These are phyloP conservation scores for Pilobolus umbonatus DNA, from an alignment of 192 early-diverging fungal species.

Conservation along the genomic window DNA sequence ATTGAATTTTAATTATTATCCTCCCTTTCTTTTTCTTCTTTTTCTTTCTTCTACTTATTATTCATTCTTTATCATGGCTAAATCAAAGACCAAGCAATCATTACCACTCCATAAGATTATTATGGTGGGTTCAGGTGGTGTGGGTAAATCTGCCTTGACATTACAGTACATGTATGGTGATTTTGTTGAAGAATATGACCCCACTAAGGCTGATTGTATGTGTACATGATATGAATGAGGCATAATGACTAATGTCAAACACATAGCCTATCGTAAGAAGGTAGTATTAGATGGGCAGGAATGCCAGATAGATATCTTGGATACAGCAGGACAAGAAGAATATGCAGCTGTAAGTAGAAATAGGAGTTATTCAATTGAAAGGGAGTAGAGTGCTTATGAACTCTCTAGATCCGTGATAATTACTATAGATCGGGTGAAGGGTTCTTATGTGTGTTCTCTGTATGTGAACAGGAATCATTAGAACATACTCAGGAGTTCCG, in stretches of 20 bases:
- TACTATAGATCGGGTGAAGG: conserved; percentile 84
- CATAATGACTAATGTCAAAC: background rate
- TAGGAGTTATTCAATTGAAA: conserved; percentile 81
- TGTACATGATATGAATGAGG: background rate
- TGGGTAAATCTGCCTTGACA: conserved; percentile 86
- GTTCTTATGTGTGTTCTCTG: conserved; percentile 81
- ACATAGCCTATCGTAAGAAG: conserved; percentile 73
- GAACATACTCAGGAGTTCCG: conserved; percentile 79
- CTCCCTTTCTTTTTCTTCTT: conserved; percentile 5
- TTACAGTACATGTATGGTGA: conserved; percentile 91
- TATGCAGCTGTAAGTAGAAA: conserved; percentile 76
- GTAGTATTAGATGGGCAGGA: conserved; percentile 65
- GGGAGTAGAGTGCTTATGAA: conserved; percentile 83
- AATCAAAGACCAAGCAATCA: conserved; percentile 58
- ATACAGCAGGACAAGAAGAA: conserved; percentile 89
- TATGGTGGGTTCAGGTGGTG: conserved; percentile 89
- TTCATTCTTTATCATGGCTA: no score
- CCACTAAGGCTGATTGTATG: conserved; percentile 80
- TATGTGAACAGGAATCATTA: conserved; percentile 80
- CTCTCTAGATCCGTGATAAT: conserved; percentile 76
- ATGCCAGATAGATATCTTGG: conserved; percentile 85
- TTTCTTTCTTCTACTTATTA: no score
- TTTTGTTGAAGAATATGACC: conserved; percentile 93
- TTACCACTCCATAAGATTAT: conserved; percentile 86
- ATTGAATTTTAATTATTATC: background rate